Base-by-base conservation (phyloP, 768 basidiomycete species). In the Auriculariales sp. region DNA sequence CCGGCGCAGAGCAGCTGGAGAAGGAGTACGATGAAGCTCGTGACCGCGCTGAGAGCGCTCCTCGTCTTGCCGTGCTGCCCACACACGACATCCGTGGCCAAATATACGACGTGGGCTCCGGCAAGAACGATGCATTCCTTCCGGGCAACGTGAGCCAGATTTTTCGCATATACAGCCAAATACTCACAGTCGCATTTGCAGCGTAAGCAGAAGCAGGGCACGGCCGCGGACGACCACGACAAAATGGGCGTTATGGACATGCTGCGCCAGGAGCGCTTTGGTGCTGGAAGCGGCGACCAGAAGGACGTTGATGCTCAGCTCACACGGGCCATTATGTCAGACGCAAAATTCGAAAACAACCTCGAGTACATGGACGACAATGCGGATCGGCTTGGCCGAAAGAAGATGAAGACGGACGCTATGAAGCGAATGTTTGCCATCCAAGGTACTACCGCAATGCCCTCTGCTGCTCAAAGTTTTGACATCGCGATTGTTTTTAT, bases 341-440 rank as follows among this genome's bases (percentile, higher is more conserved):
- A 98, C 62, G 81, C 81, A 3, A 85, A 84, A 57, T 99, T 91
- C 60, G 67, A 88, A 69, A 90, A 88, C 46, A 78, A 93, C 57
- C 68, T 93, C 28, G 95, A 97, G 42, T 98, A 98, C 57, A 83
- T 95, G 54, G 95, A 99, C 56, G 95, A 98, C 55, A 94, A 97
- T 61, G 92, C 91, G 0, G 94, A 94, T 58, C 83, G 81, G 56
- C 72, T 98, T 0, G 89, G 87, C 32, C 71, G 93, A 50, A 81
- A 90, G 64, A 98, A 94, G 66, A 92, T 97, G 88, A 85, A 92
- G 47, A 80, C 83, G 3, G 94, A 98, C 59, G 89, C 84, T 19
- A 90, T 95, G 83, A 98, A 92, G 63, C 78, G 93, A 39, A 87
- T 91, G 56, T 99, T 97, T 62, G 95, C 95, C 11, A 87, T 99